phyloP scores from a whole-genome alignment of 2,329 filamentous ascomycete species.

The Apiospora saccharicola region DNA sequence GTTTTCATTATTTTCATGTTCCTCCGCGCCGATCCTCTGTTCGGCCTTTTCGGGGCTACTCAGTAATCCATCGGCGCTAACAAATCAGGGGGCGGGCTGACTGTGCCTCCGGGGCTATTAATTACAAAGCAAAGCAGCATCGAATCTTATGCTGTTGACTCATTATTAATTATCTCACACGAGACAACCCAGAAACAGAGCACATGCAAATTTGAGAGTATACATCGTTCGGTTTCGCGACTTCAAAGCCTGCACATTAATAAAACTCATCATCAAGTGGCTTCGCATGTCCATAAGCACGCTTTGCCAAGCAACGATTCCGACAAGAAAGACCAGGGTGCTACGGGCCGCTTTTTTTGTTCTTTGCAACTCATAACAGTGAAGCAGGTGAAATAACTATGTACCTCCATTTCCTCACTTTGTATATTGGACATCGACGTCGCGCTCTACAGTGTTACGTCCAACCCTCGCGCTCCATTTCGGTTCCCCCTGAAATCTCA shows the following conservation, averaged over 20 bases:
- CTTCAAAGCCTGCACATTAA: background rate
- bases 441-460: background rate
- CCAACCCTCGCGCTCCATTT: background rate
- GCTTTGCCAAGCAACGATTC: background rate
- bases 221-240: background rate
- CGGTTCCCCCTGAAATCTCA: background rate
- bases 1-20: background rate
- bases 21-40: background rate
- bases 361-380: background rate
- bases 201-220: background rate
- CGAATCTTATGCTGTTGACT: background rate
- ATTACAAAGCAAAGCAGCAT: background rate
- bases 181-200: background rate
- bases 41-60: background rate
- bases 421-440: background rate
- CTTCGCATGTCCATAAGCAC: background rate
- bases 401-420: background rate
- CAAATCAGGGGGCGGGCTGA: background rate
- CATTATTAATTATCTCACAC: background rate
- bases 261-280: background rate
- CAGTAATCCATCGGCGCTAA: background rate
- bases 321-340: background rate
- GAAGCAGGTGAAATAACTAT: background rate
- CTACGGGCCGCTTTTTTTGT: background rate
- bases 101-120: background rate